These are phyloP conservation scores for Aspergillus phoenicis DNA, from an alignment of 2,329 filamentous ascomycete species.

Conservation along the genomic window DNA sequence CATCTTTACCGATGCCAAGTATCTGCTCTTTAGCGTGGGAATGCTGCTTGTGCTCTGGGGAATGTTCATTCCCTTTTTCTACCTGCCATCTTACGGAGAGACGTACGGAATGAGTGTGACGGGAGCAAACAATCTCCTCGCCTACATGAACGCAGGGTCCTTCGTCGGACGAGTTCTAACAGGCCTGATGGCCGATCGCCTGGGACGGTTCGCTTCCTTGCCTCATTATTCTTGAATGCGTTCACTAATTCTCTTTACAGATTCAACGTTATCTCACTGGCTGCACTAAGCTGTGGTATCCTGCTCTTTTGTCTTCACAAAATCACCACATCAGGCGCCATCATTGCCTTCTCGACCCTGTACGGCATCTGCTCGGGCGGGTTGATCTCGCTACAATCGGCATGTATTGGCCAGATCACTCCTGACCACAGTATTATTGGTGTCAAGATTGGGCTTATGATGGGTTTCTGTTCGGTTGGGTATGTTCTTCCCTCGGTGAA, in stretches of 20 bases:
- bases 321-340: neutral
- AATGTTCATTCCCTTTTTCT: conserved; percentile 8
- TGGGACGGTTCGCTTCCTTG: neutral
- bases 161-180: conserved; percentile 3
- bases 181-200: neutral
- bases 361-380: neutral
- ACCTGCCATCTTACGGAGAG: neutral
- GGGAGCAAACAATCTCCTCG: conserved; percentile 1
- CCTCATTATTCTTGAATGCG: neutral
- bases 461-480: neutral
- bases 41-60: conserved; percentile 8
- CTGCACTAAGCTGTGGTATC: neutral
- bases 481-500: neutral
- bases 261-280: neutral
- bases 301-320: neutral
- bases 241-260: neutral
- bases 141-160: conserved; percentile 4
- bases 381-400: neutral
- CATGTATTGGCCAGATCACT: neutral
- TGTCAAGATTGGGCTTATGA: neutral
- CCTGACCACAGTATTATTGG: neutral
- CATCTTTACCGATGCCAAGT: no score
- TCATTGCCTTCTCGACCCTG: neutral
- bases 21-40: neutral
- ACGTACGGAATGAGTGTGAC: neutral